Evolutionary conservation across 176 grass and related monocot genomes (phyloP).

Genomic region (Oryza nivara): DNA sequence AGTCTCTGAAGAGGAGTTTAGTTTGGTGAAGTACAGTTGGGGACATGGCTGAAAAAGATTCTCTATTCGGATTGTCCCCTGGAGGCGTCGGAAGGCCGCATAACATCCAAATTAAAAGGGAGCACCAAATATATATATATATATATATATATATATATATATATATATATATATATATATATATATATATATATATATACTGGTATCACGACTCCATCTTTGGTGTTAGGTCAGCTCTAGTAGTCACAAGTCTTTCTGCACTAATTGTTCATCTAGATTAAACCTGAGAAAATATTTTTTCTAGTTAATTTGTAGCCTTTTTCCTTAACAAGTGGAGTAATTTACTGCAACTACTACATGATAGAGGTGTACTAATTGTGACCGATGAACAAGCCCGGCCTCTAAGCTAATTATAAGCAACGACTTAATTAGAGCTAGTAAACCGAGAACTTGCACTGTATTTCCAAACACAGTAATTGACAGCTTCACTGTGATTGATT

Average conservation of each 20-base stretch:
- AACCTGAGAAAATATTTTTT: background rate
- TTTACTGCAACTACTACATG: background rate
- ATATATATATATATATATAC: background rate
- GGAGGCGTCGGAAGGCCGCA: slow-evolving; percentile 32
- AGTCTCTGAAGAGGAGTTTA: background rate
- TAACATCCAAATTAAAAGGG: slow-evolving; percentile 7
- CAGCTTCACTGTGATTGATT: background rate
- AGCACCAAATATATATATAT: background rate
- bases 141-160: background rate
- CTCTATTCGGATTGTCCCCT: slow-evolving; percentile 30
- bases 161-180: background rate
- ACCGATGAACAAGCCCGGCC: background rate
- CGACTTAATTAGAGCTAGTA: background rate
- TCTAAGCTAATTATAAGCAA: background rate
- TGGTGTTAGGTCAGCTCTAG: background rate
- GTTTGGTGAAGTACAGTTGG: slow-evolving; percentile 34
- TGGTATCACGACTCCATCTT: background rate
- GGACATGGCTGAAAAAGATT: slow-evolving; percentile 23
- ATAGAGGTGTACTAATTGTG: too few species aligned
- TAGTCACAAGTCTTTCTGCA: background rate
- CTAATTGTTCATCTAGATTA: slow-evolving; percentile 26
- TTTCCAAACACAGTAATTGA: background rate
- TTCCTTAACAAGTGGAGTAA: background rate
- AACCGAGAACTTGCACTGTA: background rate
- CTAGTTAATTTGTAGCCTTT: background rate